Evolutionary conservation across 371 early-diverging fungal genomes (phyloP).

Genomic region (Mucor piriformis): DNA sequence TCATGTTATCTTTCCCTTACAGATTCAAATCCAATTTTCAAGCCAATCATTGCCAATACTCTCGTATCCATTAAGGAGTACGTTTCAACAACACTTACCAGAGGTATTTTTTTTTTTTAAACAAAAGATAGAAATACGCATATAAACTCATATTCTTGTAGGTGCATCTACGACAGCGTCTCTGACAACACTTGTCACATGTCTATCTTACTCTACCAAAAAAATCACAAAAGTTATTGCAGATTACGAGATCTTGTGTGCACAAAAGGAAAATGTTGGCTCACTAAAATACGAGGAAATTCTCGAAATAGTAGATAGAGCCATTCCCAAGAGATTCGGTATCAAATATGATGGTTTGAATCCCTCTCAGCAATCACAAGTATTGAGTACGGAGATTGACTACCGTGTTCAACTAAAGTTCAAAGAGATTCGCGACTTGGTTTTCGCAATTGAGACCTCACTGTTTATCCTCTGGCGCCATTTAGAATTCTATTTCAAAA

Average conservation of each 20-base stretch:
- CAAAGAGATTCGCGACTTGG: constrained; percentile 28
- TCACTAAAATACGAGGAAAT: constrained; percentile 41
- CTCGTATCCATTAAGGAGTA: constrained; percentile 12
- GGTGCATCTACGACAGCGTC: constrained; percentile 31
- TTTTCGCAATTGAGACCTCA: constrained; percentile 31
- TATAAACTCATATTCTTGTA: not conserved
- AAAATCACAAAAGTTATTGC: constrained; percentile 17
- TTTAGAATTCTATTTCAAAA: constrained; percentile 33
- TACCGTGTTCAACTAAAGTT: constrained; percentile 19
- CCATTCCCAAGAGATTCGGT: constrained; percentile 30
- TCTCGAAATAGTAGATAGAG: constrained; percentile 29
- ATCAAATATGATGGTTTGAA: constrained; percentile 36
- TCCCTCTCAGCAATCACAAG: constrained; percentile 36
- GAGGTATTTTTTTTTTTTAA: not conserved
- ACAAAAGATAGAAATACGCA: not conserved
- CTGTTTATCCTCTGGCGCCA: constrained; percentile 41
- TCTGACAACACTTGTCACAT: constrained; percentile 29
- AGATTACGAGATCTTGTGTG: constrained; percentile 21
- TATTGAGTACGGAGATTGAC: constrained; percentile 27
- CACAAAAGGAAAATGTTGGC: constrained; percentile 29
- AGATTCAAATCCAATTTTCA: constrained; percentile 1
- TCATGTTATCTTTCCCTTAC: not conserved
- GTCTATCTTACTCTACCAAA: constrained; percentile 24
- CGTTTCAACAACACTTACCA: constrained; percentile 1
- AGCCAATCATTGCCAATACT: constrained; percentile 21